phyloP scores from a whole-genome alignment of 352 stramenopile genomes.

The Proteromonas lacertae region DNA sequence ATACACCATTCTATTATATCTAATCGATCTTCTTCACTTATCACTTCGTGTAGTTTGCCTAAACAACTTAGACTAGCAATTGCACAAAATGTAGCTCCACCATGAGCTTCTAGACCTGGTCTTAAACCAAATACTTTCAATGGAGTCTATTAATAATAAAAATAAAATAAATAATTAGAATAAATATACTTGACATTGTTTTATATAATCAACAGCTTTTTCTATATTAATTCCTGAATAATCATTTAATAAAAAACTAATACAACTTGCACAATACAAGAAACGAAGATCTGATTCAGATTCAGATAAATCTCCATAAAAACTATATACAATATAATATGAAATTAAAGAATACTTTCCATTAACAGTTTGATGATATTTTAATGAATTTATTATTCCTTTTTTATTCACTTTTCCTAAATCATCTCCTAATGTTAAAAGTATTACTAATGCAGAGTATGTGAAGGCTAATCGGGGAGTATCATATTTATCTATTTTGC shows the following conservation, averaged over 20 bases:
- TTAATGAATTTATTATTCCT: too few species aligned
- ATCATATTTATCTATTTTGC: too few species aligned
- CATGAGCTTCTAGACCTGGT: background rate
- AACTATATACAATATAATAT: background rate
- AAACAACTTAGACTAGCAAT: conserved; percentile 6
- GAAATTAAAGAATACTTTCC: too few species aligned
- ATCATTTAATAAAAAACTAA: conserved; percentile 5
- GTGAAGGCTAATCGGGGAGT: too few species aligned
- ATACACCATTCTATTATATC: conserved; percentile 6
- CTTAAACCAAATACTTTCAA: background rate
- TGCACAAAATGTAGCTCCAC: conserved; percentile 8
- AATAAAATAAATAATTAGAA: background rate
- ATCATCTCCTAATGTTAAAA: conserved; percentile 6
- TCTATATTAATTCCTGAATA: conserved; percentile 5
- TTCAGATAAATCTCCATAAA: background rate
- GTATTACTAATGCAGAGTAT: conserved; percentile 5
- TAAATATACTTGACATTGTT: conserved; percentile 5
- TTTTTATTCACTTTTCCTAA: conserved; percentile 3
- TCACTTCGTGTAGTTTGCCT: background rate
- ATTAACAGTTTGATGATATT: too few species aligned
- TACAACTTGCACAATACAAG: conserved; percentile 9
- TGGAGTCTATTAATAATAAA: background rate
- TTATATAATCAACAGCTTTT: conserved; percentile 4
- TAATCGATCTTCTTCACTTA: background rate
- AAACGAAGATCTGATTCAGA: conserved; percentile 7